Conservation (phyloP, 2,329 filamentous ascomycete species). For the Phoma sp. region DNA sequence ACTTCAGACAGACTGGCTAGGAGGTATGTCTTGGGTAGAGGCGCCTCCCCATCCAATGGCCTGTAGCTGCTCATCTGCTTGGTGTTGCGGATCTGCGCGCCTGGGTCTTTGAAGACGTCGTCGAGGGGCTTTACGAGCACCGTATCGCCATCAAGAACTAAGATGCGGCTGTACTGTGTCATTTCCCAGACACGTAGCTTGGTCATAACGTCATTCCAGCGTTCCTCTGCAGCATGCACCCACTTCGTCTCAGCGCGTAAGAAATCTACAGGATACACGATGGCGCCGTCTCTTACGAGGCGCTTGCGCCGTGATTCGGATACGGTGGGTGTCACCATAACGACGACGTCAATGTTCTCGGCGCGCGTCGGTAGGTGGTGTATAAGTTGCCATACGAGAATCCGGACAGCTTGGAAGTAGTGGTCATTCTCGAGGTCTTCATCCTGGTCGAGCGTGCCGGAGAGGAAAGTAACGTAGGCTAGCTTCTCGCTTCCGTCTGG, state of each 20-base stretch:
- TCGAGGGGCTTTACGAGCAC: conserved; percentile 42
- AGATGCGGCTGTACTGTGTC: conserved; percentile 44
- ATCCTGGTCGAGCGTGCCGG: conserved; percentile 23
- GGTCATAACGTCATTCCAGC: conserved; percentile 48
- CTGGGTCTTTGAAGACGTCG: conserved; percentile 47
- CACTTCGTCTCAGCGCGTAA: conserved; percentile 28
- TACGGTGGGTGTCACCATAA: conserved; percentile 38
- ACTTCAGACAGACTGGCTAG: conserved; percentile 46
- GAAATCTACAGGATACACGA: conserved; percentile 33
- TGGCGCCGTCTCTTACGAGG: conserved; percentile 37
- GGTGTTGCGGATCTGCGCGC: conserved; percentile 23
- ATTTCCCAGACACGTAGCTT: conserved; percentile 52
- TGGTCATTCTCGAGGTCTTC: conserved; percentile 36
- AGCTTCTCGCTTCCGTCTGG: conserved; percentile 21
- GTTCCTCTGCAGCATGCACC: conserved; percentile 21
- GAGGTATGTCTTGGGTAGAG: conserved; percentile 42
- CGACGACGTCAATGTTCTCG: conserved; percentile 30
- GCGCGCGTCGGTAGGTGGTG: conserved; percentile 35
- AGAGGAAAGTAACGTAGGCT: conserved; percentile 38
- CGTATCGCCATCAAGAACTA: conserved; percentile 49
- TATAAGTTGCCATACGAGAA: conserved; percentile 43
- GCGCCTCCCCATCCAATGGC: conserved; percentile 29
- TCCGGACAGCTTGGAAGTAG: conserved; percentile 41
- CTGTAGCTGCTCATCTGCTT: conserved; percentile 16
- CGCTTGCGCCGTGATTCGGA: conserved; percentile 25